phyloP scores from a whole-genome alignment of 306 rosid genomes.

The Amphicarpaea edgeworthii region DNA sequence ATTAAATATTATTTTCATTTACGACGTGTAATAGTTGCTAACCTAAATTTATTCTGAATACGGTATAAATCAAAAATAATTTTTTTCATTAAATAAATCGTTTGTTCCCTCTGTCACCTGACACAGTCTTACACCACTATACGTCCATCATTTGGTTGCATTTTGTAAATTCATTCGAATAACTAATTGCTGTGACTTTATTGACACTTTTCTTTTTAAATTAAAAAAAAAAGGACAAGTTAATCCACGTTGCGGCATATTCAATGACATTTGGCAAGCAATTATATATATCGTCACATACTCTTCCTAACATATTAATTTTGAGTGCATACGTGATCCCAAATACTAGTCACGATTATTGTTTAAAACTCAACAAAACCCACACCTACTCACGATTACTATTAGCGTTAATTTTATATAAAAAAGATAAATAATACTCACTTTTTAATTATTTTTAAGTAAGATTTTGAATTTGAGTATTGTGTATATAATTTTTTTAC shows the following conservation, averaged over 20 bases:
- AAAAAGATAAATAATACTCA: neutral
- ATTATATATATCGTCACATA: neutral
- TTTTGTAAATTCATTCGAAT: no score
- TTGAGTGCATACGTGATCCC: neutral
- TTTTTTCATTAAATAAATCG: no score
- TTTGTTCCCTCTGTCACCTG: no score
- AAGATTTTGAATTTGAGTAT: neutral
- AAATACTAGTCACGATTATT: neutral
- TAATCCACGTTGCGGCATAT: neutral
- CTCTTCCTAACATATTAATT: neutral
- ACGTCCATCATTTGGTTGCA: no score
- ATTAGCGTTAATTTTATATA: neutral
- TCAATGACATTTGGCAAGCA: neutral
- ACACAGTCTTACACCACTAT: no score
- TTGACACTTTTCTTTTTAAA: neutral
- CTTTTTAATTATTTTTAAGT: neutral
- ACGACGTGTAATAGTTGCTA: no score
- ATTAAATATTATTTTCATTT: no score
- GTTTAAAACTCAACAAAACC: neutral
- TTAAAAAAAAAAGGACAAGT: neutral
- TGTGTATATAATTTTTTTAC: no score
- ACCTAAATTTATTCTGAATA: no score
- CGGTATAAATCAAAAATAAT: no score
- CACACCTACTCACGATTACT: conserved; percentile 23
- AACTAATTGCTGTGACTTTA: neutral